Evolutionary conservation across 164 flowering plant genomes (phyloP), one percentile per base, ranked within the genome.

Genomic region (Kingdonia uniflora): DNA sequence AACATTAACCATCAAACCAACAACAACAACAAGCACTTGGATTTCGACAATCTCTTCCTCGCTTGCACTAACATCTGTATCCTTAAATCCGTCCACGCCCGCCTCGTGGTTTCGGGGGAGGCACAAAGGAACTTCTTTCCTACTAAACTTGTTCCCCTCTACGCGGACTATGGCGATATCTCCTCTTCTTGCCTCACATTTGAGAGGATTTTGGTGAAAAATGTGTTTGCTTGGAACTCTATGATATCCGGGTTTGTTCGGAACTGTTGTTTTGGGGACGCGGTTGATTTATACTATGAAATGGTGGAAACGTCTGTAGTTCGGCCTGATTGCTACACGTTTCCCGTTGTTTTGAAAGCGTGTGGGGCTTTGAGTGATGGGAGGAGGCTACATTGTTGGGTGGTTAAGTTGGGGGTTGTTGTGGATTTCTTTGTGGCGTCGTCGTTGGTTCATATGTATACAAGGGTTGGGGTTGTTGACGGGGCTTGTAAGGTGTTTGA

Each of bases 381-480:
- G 53, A 55, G 26, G 47, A 74, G 59, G 70, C 48, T 82, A 10
- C 96, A 84, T 57, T 73, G 73, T 42, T 67, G 63, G 69, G 71
- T 72, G 56, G 42, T 71, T 5, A 86, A 86, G 60, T 20, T 69
- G 47, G 85, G 90, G 16, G 67, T 76, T 42, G 64, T 67, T 14
- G 67, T 74, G 74, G 84, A 86, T 68, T 76, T 83, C 14, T 86
- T 67, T 55, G 76, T 86, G 45, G 76, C 81, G 45, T 74, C 91
- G 59, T 80, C 88, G 19, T 66, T 83, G 62, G 62, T 83, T 51
- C 80, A 83, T 54, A 57, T 81, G 81, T 83, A 86, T 55, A 66
- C 74, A 10, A 64, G 80, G 55, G 74, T 76, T 63, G 76, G 81
- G 5, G 44, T 57, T 6, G 53, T 68, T 17, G 59, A 15, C 49